Percentiles rank a stretch among this genome's conserved stretches.
phyloP scores from a whole-genome alignment of 352 stramenopile species.

The Globisporangium echinulatum region DNA sequence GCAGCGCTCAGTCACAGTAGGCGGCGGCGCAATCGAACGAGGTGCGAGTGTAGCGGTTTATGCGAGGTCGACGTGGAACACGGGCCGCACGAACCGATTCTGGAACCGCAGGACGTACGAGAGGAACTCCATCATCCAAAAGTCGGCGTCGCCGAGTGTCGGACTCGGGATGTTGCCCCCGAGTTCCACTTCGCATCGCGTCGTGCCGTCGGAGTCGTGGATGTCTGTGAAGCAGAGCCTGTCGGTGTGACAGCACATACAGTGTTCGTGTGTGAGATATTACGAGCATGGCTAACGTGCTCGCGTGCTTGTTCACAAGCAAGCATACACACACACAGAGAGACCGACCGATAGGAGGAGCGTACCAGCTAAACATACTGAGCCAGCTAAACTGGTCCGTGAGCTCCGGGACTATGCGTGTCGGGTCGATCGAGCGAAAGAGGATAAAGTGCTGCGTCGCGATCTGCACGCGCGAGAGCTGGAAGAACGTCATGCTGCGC shows the following conservation, averaged over 20 bases:
- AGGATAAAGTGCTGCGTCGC: conserved; percentile 21
- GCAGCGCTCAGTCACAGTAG: no score
- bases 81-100: conserved; percentile 19
- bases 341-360: no score
- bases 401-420: conserved; percentile 16
- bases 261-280: no score
- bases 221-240: conserved; percentile 20
- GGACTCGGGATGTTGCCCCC: conserved; percentile 39
- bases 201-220: neutral
- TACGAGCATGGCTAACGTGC: no score
- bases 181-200: conserved; percentile 34
- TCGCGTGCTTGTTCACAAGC: no score
- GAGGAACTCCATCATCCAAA: conserved; percentile 65
- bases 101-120: conserved; percentile 48
- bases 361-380: conserved; percentile 27
- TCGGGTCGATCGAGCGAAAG: conserved; percentile 26
- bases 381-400: conserved; percentile 14
- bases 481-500: conserved; percentile 28
- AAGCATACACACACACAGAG: no score
- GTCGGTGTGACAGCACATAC: no score
- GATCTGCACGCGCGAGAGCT: conserved; percentile 19
- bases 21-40: no score
- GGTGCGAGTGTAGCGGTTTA: neutral
- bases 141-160: conserved; percentile 16
- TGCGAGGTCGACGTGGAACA: conserved; percentile 18